phyloP scores from a whole-genome alignment of 1,284 basidiomycete species.

The Phlebopus sp. region DNA sequence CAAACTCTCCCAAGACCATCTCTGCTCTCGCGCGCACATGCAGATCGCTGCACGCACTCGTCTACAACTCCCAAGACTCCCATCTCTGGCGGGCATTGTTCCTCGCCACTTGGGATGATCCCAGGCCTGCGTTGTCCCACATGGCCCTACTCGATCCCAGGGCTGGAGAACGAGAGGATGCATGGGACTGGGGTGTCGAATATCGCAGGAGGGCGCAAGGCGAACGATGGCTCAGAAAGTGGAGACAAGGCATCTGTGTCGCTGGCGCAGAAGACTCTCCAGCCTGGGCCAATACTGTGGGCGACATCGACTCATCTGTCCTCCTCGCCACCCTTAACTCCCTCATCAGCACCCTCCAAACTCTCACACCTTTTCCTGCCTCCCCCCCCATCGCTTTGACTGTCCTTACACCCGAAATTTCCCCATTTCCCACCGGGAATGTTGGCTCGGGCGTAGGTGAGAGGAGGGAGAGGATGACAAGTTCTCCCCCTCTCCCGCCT shows the following conservation, averaged over 20 bases:
- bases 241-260: conserved; percentile 15
- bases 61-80: conserved; percentile 42
- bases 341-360: conserved; percentile 32
- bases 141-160: conserved; percentile 22
- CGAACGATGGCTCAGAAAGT: conserved; percentile 12
- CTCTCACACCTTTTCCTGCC: conserved; percentile 29
- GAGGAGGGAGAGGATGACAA: conserved; percentile 16
- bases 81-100: conserved; percentile 56
- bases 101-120: conserved; percentile 50
- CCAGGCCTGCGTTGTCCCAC: conserved; percentile 31
- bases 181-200: conserved; percentile 23
- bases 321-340: conserved; percentile 13
- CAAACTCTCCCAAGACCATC: conserved; percentile 36
- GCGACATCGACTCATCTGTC: neutral
- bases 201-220: conserved; percentile 21
- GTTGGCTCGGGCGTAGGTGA: conserved; percentile 4
- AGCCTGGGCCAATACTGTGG: conserved; percentile 1
- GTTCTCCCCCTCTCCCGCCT: conserved; percentile 21
- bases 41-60: conserved; percentile 35
- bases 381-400: conserved; percentile 16
- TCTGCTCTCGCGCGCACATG: conserved; percentile 45
- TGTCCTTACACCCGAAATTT: conserved; percentile 14
- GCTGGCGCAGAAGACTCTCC: neutral
- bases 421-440: conserved; percentile 13
- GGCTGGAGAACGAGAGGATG: conserved; percentile 4